Base-by-base conservation (phyloP, 495 filamentous ascomycete species). In the Recurvomyces mirabilis region DNA sequence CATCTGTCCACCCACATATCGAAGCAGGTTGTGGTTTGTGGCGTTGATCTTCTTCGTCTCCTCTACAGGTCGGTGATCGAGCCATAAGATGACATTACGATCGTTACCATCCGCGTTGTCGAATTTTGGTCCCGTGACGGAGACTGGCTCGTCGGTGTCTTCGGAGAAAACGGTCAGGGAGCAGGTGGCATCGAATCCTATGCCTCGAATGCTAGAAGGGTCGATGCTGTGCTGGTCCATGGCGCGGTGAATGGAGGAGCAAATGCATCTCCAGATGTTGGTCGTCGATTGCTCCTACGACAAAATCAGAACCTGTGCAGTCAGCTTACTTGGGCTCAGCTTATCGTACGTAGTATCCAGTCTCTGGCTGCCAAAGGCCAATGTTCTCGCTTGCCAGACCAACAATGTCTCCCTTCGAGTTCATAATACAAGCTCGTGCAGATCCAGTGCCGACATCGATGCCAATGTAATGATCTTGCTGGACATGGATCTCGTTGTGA, bases 161-260 rank as follows among this genome's bases (percentile, higher is more conserved):
- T 84, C 68, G 45, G 79, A 73, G 65, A 98, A 93, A 41, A 96
- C 87, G 7, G 85, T 74, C 24, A 96, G 72, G 4, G 91, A 98
- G 70, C 91, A 98, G 11, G 91, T 98, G 9, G 91, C 91, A 60
- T 98, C 91, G 61, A 98, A 95, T 14, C 88, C 91, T 53, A 98
- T 82, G 31, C 91, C 91, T 31, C 79, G 78, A 49, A 98, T 78
- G 13, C 72, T 74, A 40, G 60, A 61, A 5, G 80, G 72, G 51
- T 83, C 76, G 57, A 94, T 77, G 54, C 77, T 79, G 41, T 91
- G 80, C 58, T 89, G 76, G 56, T 70, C 72, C 53, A 95, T 68
- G 23, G 84, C 84, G 25, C 77, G 72, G 46, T 83, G 78, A 23
- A 93, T 84, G 28, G 84, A 87, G 39, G 68, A 64, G 60, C 86